Percentiles rank a stretch among this genome's conserved stretches.
Evolutionary conservation across 805 yeast species (phyloP).

Genomic region (Nakazawaea molendinolei): DNA sequence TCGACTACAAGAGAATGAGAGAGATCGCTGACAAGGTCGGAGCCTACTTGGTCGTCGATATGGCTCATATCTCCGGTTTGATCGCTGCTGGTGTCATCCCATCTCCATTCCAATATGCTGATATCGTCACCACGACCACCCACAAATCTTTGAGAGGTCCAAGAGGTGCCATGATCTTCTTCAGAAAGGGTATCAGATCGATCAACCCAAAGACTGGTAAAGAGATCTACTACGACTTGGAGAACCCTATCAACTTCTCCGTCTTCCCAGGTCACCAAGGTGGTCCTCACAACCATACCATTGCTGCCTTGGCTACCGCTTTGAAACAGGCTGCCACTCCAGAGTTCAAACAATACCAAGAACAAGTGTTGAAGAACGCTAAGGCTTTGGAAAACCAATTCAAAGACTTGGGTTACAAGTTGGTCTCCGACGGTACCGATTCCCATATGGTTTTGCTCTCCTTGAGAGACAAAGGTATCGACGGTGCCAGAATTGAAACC

Average conservation of each 20-base stretch:
- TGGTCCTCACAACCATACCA: constrained; percentile 99
- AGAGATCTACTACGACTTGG: constrained; percentile 85
- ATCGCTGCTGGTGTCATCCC: constrained; percentile 94
- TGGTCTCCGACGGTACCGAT: constrained; percentile 94
- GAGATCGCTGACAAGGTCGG: constrained; percentile 96
- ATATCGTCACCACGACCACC: constrained; percentile 96
- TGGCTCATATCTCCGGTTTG: constrained; percentile 98
- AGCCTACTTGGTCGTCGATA: constrained; percentile 92
- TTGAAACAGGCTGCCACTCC: constrained; percentile 89
- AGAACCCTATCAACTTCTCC: constrained; percentile 91
- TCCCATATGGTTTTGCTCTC: constrained; percentile 92
- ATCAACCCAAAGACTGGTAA: constrained; percentile 80
- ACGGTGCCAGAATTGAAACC: constrained; percentile 96
- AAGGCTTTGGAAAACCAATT: constrained; percentile 73
- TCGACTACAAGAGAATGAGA: constrained; percentile 95
- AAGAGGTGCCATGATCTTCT: constrained; percentile 99
- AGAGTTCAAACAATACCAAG: constrained; percentile 86
- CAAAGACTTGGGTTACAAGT: constrained; percentile 62
- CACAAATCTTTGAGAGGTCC: constrained; percentile 99
- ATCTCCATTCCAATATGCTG: constrained; percentile 95
- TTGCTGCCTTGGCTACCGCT: constrained; percentile 95
- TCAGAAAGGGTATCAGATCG: constrained; percentile 91
- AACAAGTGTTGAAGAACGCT: constrained; percentile 84
- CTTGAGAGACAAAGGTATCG: constrained; percentile 83
- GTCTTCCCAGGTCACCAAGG: constrained; percentile 99